These are phyloP conservation scores for Arthrobotrys iridis DNA, from an alignment of 2,329 filamentous ascomycete genomes.

Conservation along the genomic window DNA sequence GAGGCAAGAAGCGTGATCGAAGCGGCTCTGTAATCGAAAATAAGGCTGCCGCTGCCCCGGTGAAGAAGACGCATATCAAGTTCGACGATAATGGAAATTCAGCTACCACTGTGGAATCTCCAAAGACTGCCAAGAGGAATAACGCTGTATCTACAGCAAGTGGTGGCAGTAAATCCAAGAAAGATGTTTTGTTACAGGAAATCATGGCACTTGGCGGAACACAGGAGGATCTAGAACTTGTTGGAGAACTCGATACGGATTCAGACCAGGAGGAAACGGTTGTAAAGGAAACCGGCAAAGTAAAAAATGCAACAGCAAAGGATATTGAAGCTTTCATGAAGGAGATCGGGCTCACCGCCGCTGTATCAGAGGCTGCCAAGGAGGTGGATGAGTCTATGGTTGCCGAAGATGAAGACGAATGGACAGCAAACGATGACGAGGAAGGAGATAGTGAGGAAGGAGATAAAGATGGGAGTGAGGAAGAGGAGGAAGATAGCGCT, in stretches of 20 bases:
- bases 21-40: slow-evolving; percentile 48
- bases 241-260: slow-evolving; percentile 68
- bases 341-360: slow-evolving; percentile 57
- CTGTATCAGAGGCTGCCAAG: slow-evolving; percentile 64
- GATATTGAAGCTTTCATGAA: slow-evolving; percentile 67
- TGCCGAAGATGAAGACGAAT: slow-evolving; percentile 62
- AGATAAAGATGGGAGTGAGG: slow-evolving; percentile 26
- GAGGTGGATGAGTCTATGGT: slow-evolving; percentile 62
- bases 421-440: slow-evolving; percentile 59
- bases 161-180: slow-evolving; percentile 40
- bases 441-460: slow-evolving; percentile 60
- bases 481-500: slow-evolving; percentile 34
- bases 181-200: slow-evolving; percentile 68
- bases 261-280: slow-evolving; percentile 63
- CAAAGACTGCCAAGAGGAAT: slow-evolving; percentile 14
- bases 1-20: slow-evolving; percentile 51
- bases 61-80: slow-evolving; percentile 42
- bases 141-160: not conserved
- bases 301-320: slow-evolving; percentile 65
- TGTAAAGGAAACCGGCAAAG: slow-evolving; percentile 59
- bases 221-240: slow-evolving; percentile 71
- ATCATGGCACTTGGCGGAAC: slow-evolving; percentile 74
- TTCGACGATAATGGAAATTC: slow-evolving; percentile 32
- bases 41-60: not conserved
- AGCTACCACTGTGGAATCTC: not conserved